Evolutionary conservation across 2,329 filamentous ascomycete genomes (phyloP).

Genomic region (Helotiales sp.): DNA sequence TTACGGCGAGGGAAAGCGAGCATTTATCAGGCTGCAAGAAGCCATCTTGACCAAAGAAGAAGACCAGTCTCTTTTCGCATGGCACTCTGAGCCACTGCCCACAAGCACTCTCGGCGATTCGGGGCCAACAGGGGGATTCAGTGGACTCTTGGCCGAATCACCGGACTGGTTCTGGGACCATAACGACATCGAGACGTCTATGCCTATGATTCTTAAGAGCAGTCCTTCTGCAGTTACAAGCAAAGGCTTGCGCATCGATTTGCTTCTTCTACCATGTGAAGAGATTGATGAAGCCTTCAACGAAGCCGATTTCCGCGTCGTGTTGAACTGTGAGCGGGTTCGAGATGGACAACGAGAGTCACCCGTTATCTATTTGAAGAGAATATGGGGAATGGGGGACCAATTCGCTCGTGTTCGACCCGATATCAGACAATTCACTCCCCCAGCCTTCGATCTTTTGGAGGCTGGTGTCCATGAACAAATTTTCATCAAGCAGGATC

Average conservation of each 20-base stretch:
- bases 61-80: slow-evolving; percentile 43
- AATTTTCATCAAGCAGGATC: neutral
- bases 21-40: slow-evolving; percentile 45
- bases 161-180: neutral
- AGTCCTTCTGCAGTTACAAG: slow-evolving; percentile 1
- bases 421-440: neutral
- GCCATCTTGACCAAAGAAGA: slow-evolving; percentile 43
- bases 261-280: neutral
- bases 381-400: neutral
- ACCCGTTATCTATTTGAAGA: neutral
- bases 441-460: neutral
- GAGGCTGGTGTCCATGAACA: neutral
- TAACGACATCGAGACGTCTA: neutral
- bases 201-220: neutral
- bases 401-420: neutral
- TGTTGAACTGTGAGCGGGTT: neutral
- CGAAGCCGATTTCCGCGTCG: neutral
- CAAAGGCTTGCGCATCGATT: neutral
- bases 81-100: slow-evolving; percentile 24
- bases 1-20: slow-evolving; percentile 46
- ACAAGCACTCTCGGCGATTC: neutral
- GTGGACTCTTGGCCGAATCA: neutral
- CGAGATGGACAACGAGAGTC: neutral
- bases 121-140: neutral
- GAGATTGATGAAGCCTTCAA: neutral